phyloP scores from a whole-genome alignment of 768 basidiomycete species.

The Russula griseocarnosa region DNA sequence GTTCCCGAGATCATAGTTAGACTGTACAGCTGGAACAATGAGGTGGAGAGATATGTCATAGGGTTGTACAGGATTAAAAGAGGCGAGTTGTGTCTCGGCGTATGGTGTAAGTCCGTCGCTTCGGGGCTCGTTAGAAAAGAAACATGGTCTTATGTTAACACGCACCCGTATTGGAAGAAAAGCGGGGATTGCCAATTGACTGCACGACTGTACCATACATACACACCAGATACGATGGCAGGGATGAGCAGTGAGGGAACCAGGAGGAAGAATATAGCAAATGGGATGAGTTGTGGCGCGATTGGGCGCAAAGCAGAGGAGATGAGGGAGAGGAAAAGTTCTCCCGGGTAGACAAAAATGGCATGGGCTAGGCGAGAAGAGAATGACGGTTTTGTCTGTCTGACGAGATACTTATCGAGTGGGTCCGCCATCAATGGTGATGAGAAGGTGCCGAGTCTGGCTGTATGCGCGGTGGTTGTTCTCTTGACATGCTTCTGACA shows the following conservation, averaged over 20 bases:
- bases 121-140: constrained; percentile 9
- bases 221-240: constrained; percentile 63
- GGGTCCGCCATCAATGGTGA: constrained; percentile 11
- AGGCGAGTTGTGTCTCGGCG: constrained; percentile 50
- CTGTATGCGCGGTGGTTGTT: neutral
- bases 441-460: too few relatives aligned
- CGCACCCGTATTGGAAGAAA: constrained; percentile 79
- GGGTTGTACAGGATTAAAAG: constrained; percentile 56
- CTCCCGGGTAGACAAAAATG: constrained; percentile 28
- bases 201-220: constrained; percentile 71
- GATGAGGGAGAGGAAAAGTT: constrained; percentile 30
- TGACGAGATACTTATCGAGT: constrained; percentile 19
- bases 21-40: constrained; percentile 56
- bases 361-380: constrained; percentile 6
- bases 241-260: constrained; percentile 59
- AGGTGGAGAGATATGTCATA: constrained; percentile 72
- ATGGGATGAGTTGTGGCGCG: constrained; percentile 61
- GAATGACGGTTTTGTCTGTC: constrained; percentile 11
- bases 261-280: constrained; percentile 55
- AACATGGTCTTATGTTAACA: neutral
- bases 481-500: too few relatives aligned
- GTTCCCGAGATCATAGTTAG: constrained; percentile 74
- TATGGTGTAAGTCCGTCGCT: constrained; percentile 67
- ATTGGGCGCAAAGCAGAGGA: constrained; percentile 42
- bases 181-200: constrained; percentile 65